These are phyloP conservation scores for Colletotrichum shisoi DNA, from an alignment of 2,329 filamentous ascomycete species.

Conservation along the genomic window DNA sequence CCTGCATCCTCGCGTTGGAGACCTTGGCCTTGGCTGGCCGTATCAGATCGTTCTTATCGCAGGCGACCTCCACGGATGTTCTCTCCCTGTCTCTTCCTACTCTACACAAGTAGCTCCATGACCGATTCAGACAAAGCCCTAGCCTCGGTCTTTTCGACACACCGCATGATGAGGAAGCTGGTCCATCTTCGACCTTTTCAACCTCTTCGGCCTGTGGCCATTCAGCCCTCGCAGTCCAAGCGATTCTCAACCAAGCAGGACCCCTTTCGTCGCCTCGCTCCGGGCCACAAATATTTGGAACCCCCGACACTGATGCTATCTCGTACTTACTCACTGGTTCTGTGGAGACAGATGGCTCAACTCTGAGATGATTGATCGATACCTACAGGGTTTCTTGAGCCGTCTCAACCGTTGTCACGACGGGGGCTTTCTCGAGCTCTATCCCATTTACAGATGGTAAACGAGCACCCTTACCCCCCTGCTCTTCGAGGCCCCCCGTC, in stretches of 20 bases:
- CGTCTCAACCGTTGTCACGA: slow-evolving; percentile 23
- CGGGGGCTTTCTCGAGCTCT: slow-evolving; percentile 8
- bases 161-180: neutral
- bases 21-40: neutral
- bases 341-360: neutral
- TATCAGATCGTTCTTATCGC: neutral
- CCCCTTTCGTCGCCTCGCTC: neutral
- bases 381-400: slow-evolving; percentile 16
- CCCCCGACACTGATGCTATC: neutral
- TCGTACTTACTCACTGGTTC: too few relatives aligned
- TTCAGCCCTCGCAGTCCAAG: neutral
- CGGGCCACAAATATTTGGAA: neutral
- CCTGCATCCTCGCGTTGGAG: neutral
- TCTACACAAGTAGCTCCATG: neutral
- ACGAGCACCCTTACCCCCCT: neutral
- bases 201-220: neutral
- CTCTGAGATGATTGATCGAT: neutral
- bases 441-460: neutral
- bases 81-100: neutral
- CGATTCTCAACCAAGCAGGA: neutral
- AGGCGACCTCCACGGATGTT: neutral
- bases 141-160: too few relatives aligned
- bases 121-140: too few relatives aligned
- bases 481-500: neutral
- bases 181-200: neutral